A percentile compares a stretch with the other conserved stretches of the same genome.
Evolutionary conservation across 768 basidiomycete species (phyloP).

Genomic region (Boletus vinaceobasis): DNA sequence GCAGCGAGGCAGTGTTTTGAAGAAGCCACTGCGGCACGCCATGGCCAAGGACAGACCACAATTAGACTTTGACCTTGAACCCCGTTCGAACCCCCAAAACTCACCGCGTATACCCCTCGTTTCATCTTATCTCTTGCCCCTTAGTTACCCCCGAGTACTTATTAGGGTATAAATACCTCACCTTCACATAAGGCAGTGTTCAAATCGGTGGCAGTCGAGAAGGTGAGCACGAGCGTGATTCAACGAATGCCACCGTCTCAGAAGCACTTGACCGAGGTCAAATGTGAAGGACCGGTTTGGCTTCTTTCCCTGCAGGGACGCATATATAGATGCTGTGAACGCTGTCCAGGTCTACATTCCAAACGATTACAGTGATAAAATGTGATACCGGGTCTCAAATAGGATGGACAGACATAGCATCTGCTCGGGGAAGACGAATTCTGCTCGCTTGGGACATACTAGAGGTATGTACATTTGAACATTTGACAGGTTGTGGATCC

Average conservation of each 20-base stretch:
- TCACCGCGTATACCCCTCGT: too few relatives aligned
- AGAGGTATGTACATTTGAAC: too few relatives aligned
- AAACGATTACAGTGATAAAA: background rate
- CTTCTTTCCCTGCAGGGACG: too few relatives aligned
- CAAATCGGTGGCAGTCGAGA: background rate
- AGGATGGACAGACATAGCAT: too few relatives aligned
- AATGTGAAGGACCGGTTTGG: background rate
- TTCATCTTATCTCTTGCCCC: background rate
- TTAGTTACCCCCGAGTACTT: too few relatives aligned
- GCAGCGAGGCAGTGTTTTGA: background rate
- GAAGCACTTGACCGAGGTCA: background rate
- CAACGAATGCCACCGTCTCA: background rate
- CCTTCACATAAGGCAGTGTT: background rate
- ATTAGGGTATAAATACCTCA: background rate
- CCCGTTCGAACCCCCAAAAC: background rate
- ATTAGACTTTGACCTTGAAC: background rate
- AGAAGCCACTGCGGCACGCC: background rate
- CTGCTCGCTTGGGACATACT: too few relatives aligned
- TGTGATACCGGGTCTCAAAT: too few relatives aligned
- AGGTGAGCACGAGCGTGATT: background rate
- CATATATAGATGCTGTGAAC: too few relatives aligned
- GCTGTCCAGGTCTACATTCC: too few relatives aligned
- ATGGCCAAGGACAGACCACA: background rate
- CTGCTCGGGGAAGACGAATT: too few relatives aligned
- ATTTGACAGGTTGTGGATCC: too few relatives aligned